Conservation (phyloP, 495 filamentous ascomycete species). For the Podospora comata region DNA sequence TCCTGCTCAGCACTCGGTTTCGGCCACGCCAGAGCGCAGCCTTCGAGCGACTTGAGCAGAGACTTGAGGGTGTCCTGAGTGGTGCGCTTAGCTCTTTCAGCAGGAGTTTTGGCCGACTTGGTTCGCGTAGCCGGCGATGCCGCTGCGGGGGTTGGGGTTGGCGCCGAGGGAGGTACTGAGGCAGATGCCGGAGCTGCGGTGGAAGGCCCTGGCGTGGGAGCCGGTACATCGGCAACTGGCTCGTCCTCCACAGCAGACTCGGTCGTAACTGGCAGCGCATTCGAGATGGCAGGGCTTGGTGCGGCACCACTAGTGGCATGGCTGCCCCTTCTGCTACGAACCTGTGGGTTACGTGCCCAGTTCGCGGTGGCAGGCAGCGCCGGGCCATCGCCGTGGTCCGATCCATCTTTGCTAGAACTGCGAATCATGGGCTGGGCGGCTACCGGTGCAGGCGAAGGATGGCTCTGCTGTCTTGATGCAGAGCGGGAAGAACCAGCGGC, state of each 20-base stretch:
- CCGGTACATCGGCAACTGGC: constrained; percentile 21
- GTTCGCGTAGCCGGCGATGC: not conserved
- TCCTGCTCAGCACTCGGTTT: constrained; percentile 32
- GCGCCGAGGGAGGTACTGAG: constrained; percentile 12
- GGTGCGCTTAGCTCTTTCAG: constrained; percentile 21
- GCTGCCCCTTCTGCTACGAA: constrained; percentile 68
- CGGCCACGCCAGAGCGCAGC: constrained; percentile 30
- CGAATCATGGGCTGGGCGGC: constrained; percentile 69
- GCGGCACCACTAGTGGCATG: constrained; percentile 72
- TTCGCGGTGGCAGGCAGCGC: constrained; percentile 89
- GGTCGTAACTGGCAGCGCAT: constrained; percentile 54
- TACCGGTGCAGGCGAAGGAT: constrained; percentile 50
- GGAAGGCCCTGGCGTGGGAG: constrained; percentile 1
- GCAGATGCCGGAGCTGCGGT: not conserved
- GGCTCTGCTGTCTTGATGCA: constrained; percentile 49
- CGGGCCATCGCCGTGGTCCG: constrained; percentile 69
- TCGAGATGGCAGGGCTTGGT: constrained; percentile 73
- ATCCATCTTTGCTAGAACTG: constrained; percentile 72
- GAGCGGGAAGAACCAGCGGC: constrained; percentile 43
- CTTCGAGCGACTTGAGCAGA: constrained; percentile 36
- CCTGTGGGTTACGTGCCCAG: constrained; percentile 81
- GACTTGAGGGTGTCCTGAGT: constrained; percentile 24
- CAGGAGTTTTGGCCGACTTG: constrained; percentile 9
- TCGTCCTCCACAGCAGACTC: constrained; percentile 38
- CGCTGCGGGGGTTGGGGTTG: not conserved